phyloP scores from a whole-genome alignment of 2,329 filamentous ascomycete genomes.

The Metarhizium sp. region DNA sequence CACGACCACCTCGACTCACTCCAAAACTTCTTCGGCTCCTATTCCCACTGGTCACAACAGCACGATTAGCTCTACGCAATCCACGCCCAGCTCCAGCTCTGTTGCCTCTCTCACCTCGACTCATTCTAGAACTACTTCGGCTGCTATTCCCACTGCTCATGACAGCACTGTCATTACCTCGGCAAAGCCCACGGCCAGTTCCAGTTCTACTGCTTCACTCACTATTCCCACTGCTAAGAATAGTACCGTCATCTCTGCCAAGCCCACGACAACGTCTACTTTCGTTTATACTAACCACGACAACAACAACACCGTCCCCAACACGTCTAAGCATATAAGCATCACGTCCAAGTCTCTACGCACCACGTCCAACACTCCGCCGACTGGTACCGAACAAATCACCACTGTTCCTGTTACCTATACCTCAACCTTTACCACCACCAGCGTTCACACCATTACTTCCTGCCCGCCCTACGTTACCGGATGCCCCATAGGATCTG shows the following conservation, averaged over 20 bases:
- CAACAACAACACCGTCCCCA: background rate
- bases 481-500: conserved; percentile 17
- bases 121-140: background rate
- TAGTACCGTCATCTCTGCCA: conserved; percentile 2
- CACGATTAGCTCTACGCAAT: background rate
- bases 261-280: background rate
- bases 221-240: background rate
- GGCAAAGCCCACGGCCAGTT: background rate
- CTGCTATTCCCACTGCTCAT: background rate
- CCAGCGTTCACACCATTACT: conserved; percentile 21
- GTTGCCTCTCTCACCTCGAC: background rate
- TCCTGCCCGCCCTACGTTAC: conserved; percentile 19
- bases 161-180: background rate
- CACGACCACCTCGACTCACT: conserved; percentile 4
- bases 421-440: conserved; percentile 20
- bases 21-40: background rate
- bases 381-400: conserved; percentile 10
- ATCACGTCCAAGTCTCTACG: background rate
- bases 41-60: background rate
- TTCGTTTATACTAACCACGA: background rate
- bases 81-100: background rate
- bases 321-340: background rate
- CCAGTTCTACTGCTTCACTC: background rate
- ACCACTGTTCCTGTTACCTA: conserved; percentile 8
- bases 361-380: conserved; percentile 6